A percentile compares a stretch with the other conserved stretches of the same genome.
Conservation (phyloP, 305 asterid genomes). For the Nicotiana rustica region DNA sequence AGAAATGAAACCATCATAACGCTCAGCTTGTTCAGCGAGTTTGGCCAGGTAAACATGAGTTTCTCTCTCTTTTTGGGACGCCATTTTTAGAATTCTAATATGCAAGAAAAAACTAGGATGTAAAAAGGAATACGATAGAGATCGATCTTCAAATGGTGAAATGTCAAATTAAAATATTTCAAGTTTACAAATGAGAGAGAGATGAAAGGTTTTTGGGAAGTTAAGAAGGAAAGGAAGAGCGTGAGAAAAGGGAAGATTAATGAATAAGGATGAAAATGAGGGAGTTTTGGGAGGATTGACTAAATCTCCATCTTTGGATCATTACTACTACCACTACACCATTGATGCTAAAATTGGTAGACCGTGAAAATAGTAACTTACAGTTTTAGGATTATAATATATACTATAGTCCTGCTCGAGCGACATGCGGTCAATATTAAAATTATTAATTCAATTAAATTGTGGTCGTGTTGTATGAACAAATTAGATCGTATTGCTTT, state of each 20-base stretch:
- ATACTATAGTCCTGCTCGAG: no score
- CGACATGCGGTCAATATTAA: no score
- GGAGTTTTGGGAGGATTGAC: not conserved
- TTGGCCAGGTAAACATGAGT: conserved; percentile 80
- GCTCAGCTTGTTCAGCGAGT: conserved; percentile 90
- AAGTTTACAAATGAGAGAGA: conserved; percentile 22
- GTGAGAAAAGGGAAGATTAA: conserved; percentile 14
- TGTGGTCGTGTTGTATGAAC: no score
- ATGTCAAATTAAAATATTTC: not conserved
- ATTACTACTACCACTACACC: not conserved
- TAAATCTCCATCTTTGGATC: conserved; percentile 30
- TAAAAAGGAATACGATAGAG: not conserved
- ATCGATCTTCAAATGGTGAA: not conserved
- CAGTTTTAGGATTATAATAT: no score
- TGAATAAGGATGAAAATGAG: conserved; percentile 30
- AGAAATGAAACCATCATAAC: conserved; percentile 65
- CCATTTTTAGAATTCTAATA: conserved; percentile 42
- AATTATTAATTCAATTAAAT: no score
- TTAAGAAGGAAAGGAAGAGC: conserved; percentile 22
- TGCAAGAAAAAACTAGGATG: not conserved
- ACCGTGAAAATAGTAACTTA: conserved; percentile 14
- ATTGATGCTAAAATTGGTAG: not conserved
- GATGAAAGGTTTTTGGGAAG: not conserved
- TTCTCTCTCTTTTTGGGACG: conserved; percentile 72
- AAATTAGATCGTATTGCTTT: no score